Base-by-base conservation (phyloP, 2,329 filamentous ascomycete genomes). In the Hymenoscyphus infarciens region DNA sequence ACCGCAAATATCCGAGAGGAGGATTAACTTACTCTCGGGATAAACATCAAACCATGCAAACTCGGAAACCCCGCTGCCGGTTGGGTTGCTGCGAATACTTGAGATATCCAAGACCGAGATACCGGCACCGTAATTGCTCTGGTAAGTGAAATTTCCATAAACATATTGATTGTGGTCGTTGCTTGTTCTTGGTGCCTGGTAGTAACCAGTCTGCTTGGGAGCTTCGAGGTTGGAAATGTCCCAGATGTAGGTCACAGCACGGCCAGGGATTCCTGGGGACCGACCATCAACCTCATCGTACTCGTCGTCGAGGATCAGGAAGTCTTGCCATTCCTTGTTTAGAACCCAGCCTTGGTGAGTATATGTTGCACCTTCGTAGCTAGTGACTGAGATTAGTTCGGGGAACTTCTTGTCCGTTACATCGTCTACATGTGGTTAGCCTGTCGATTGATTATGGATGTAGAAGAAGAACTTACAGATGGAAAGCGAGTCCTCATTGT, bases 151-250 rank as follows among this genome's bases (percentile, higher is more conserved):
- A 15, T 35, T 35, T 5, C 33, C 56, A n/a, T 19, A 16, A 8
- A 57, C 56, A 22, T 57, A 57, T 35, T 57, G 56, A 19, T 57
- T 57, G 19, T 57, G 56, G 33, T 57, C 56, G n/a, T 35, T 57
- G n/a, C 27, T 31, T 13, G n/a, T 57, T 25, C 19, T 35, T n/a
- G 56, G 56, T 16, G 29, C 33, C 29, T 35, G 29, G 19, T 57
- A 57, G 7, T 57, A 35, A 16, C 56, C 56, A 8, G 56, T 57
- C n/a, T 35, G 33, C 16, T 27, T 35, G 56, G 56, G 56, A 8
- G 56, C 16, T 31, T 31, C 33, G 8, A 57, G 56, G 31, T 25
- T 15, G 16, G 16, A 15, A 8, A 57, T 25, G 15, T 57, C 56
- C 31, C 29, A 31, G n/a, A 57, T 27, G 16, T 57, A 57, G 7